Evolutionary conservation across 2,329 filamentous ascomycete genomes (phyloP).

Genomic region (Ambrosiella xylebori): DNA sequence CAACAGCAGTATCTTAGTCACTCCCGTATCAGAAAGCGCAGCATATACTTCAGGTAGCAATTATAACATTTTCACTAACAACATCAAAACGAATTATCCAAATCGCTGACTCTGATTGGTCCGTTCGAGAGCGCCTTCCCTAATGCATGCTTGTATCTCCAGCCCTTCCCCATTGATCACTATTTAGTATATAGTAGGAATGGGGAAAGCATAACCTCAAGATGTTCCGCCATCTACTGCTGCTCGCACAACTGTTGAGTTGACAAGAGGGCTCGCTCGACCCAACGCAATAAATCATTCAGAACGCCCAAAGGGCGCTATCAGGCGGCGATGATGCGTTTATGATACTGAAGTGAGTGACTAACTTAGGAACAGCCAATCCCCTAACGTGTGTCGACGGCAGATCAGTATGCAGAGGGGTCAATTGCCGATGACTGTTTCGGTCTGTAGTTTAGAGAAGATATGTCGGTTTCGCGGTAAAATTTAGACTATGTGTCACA

Average conservation of each 20-base stretch:
- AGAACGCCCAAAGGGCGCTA: not conserved
- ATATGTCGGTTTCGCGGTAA: too few relatives aligned
- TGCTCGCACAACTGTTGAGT: not conserved
- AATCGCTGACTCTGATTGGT: slow-evolving; percentile 3
- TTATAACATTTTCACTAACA: not conserved
- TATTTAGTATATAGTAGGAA: not conserved
- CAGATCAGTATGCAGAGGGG: not conserved
- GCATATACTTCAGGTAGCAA: not conserved
- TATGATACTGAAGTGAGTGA: not conserved
- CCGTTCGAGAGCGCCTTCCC: not conserved
- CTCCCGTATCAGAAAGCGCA: not conserved
- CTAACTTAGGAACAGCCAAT: not conserved
- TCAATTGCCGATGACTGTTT: too few relatives aligned
- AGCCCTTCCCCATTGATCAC: not conserved
- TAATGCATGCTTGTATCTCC: not conserved
- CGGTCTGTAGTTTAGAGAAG: too few relatives aligned
- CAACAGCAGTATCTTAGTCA: not conserved
- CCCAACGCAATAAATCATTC: not conserved
- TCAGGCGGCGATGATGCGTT: not conserved
- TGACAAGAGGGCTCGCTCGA: too few relatives aligned
- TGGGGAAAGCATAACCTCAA: not conserved
- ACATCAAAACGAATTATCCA: not conserved
- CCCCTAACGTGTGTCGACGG: not conserved
- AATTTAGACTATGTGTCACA: too few relatives aligned
- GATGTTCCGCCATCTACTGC: not conserved